These are phyloP conservation scores for Ustilago hordei DNA, from an alignment of 1,284 basidiomycete species.

Conservation along the genomic window DNA sequence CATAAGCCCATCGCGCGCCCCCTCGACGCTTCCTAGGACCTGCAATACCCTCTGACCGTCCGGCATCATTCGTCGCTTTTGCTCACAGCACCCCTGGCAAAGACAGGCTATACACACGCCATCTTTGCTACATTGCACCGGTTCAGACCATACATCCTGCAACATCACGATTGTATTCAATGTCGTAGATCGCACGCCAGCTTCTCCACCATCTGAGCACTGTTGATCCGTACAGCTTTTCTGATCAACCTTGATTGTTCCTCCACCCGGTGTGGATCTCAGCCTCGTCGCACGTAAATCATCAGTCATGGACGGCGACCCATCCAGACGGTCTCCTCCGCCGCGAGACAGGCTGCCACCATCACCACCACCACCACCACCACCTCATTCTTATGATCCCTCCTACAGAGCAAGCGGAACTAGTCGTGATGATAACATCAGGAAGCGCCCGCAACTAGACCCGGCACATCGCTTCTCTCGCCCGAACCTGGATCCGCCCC, in stretches of 20 bases:
- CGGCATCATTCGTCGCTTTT: conserved; percentile 3
- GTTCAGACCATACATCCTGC: not conserved
- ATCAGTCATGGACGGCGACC: conserved; percentile 33
- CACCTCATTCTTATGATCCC: conserved; percentile 10
- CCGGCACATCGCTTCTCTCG: conserved; percentile 20
- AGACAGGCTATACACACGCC: conserved; percentile 40
- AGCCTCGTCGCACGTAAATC: not conserved
- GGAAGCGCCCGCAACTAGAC: conserved; percentile 25
- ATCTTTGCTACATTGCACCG: conserved; percentile 17
- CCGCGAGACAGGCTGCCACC: conserved; percentile 18
- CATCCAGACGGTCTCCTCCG: conserved; percentile 20
- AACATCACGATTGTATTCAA: conserved; percentile 1
- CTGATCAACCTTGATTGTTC: not conserved
- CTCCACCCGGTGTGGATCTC: not conserved
- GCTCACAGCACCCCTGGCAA: conserved; percentile 10
- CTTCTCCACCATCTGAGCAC: not conserved
- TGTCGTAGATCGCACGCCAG: not conserved
- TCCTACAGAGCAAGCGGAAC: conserved; percentile 3
- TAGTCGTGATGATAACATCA: conserved; percentile 18
- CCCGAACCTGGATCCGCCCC: conserved; percentile 16
- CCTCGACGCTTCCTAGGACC: no score
- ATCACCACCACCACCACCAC: not conserved
- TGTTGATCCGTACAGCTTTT: not conserved
- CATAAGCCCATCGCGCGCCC: no score
- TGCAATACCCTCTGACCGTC: no score